Base-by-base conservation (phyloP, 2,329 filamentous ascomycete species). In the Aspergillus jensenii region DNA sequence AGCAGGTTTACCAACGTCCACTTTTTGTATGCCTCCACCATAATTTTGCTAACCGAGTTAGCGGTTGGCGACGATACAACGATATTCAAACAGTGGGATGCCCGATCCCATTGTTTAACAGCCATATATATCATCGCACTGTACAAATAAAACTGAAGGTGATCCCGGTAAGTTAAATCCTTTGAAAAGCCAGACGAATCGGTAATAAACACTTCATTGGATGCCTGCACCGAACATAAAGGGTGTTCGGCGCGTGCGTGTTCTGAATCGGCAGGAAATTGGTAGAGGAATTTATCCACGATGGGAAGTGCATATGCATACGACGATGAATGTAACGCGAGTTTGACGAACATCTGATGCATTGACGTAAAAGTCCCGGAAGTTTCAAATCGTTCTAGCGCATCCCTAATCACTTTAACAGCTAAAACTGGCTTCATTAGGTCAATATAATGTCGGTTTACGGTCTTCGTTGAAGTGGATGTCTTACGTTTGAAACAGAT, bases 21-120 rank as follows among this genome's bases (percentile, higher is more conserved):
- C 74, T 93, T 96, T 77, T 93, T 96, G 79, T 96, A 93, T 6
- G 91, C 90, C 64, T 96, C 91, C 4, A 90, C 81, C 89, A 95
- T 95, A 51, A 96, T 82, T 71, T 87, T 88, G 73, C 88, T 93
- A 37, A 85, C 81, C 33, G 81, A 78, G 19, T 87, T 87, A 52
- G 79, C 81, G 0, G 82, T 79, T 0, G 92, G 90, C 57, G 87
- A 87, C 3, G 87, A 84, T 37, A 96, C 79, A 44, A 85, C 83
- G 58, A 84, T 81, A 64, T 86, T 84, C 25, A 92, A 80, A 31
- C 87, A 85, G 39, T 81, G 80, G 15, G 81, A 75, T 0, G 89
- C 88, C 57, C 82, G 83, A 17, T 74, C 69, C 88, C 89, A 93
- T 60, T 85, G 75, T 58, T 82, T 79, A 50, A 80, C 72, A 2